These are phyloP conservation scores for Brassica hybrid DNA, from an alignment of 441 rosid species.

Conservation along the genomic window DNA sequence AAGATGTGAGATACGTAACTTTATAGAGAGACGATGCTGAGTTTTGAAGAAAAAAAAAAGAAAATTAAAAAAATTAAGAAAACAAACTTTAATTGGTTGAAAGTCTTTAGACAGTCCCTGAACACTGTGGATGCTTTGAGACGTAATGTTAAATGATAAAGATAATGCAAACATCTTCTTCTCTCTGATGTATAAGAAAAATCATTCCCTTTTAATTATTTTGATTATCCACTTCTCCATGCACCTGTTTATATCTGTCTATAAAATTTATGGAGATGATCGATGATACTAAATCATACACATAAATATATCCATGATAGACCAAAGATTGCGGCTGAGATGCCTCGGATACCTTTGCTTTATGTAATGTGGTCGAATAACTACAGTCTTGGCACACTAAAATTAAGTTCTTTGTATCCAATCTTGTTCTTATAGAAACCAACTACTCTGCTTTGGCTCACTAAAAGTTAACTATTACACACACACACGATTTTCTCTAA, in stretches of 20 bases:
- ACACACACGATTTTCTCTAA: background rate
- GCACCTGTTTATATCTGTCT: slow-evolving; percentile 28
- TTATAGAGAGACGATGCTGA: too few species aligned
- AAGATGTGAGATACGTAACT: too few species aligned
- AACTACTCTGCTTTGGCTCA: background rate
- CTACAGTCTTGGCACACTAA: background rate
- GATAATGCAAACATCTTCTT: slow-evolving; percentile 31
- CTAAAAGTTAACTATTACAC: background rate
- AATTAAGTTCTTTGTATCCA: background rate
- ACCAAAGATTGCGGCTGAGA: slow-evolving; percentile 31
- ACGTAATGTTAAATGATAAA: slow-evolving; percentile 1
- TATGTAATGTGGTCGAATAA: slow-evolving; percentile 17
- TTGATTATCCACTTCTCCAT: slow-evolving; percentile 55
- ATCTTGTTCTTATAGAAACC: background rate
- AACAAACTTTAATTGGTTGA: too few species aligned
- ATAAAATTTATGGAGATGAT: slow-evolving; percentile 30
- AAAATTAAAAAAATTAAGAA: too few species aligned
- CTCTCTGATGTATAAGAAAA: slow-evolving; percentile 46
- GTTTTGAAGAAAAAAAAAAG: too few species aligned
- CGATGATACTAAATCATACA: slow-evolving; percentile 36
- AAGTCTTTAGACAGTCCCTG: too few species aligned
- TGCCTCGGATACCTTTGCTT: slow-evolving; percentile 34
- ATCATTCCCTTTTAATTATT: slow-evolving; percentile 33
- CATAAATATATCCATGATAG: slow-evolving; percentile 16
- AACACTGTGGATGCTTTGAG: too few species aligned